These are phyloP conservation scores for Paragyromitra xinjiangensis DNA, from an alignment of 495 filamentous ascomycete genomes.

Conservation along the genomic window DNA sequence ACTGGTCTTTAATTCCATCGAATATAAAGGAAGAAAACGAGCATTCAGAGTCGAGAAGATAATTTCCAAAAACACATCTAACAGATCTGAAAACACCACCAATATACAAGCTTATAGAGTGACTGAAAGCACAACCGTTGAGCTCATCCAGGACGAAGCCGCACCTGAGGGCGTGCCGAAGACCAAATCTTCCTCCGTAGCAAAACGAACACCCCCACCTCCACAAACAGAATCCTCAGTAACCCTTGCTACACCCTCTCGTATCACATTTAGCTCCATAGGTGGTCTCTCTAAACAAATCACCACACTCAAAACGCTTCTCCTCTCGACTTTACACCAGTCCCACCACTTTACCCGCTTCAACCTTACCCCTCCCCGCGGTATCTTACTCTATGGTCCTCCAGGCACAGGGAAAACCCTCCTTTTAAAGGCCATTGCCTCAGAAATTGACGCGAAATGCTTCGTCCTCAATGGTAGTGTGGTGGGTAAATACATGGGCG, in stretches of 20 bases:
- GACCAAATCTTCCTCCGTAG: constrained; percentile 14
- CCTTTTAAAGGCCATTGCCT: constrained; percentile 69
- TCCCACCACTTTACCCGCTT: constrained; percentile 50
- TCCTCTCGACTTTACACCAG: constrained; percentile 55
- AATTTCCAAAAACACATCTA: neutral
- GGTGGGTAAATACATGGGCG: constrained; percentile 81
- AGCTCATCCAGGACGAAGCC: constrained; percentile 26
- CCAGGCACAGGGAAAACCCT: constrained; percentile 70
- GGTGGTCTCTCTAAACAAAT: constrained; percentile 54
- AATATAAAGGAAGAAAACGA: constrained; percentile 57
- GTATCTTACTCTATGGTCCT: constrained; percentile 60
- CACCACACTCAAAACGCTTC: constrained; percentile 40
- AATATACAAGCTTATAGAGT: constrained; percentile 35
- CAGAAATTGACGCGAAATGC: constrained; percentile 58
- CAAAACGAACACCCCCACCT: constrained; percentile 6
- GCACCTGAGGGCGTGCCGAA: neutral
- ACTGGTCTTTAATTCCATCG: constrained; percentile 45
- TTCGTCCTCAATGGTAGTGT: constrained; percentile 62
- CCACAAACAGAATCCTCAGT: constrained; percentile 25
- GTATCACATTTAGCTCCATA: constrained; percentile 61
- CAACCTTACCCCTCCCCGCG: constrained; percentile 54
- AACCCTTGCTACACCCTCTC: constrained; percentile 30
- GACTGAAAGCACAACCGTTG: constrained; percentile 43
- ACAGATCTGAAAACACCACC: neutral
- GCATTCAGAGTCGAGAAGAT: constrained; percentile 58